Evolutionary conservation across 306 rosid species (phyloP).

Genomic region (Fragaria ananassa): DNA sequence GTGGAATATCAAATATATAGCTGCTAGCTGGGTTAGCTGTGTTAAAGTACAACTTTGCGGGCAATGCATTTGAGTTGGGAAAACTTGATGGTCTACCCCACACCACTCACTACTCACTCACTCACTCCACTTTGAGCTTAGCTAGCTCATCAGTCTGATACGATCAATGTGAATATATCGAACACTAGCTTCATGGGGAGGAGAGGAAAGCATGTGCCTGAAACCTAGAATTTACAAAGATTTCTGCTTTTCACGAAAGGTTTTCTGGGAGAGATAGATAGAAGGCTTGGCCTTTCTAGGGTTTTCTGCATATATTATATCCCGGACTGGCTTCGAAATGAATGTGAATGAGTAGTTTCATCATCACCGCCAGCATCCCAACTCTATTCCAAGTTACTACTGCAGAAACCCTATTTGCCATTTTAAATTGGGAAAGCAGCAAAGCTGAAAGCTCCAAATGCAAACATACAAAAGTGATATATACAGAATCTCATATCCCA

Average conservation of each 20-base stretch:
- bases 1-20: background rate
- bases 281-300: constrained; percentile 48
- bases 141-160: constrained; percentile 1
- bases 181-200: constrained; percentile 29
- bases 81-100: constrained; percentile 42
- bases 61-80: constrained; percentile 39
- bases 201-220: constrained; percentile 67
- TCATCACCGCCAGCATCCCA: constrained; percentile 42
- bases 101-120: constrained; percentile 1
- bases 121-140: constrained; percentile 30
- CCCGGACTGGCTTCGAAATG: constrained; percentile 19
- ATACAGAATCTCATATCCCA: constrained; percentile 27
- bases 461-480: background rate
- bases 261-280: constrained; percentile 42
- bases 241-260: constrained; percentile 67
- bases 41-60: background rate
- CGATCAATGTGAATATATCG: constrained; percentile 14
- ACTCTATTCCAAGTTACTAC: constrained; percentile 25
- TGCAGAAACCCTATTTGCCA: background rate
- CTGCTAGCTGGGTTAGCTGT: background rate
- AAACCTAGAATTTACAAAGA: constrained; percentile 50
- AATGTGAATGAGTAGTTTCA: constrained; percentile 25
- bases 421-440: background rate
- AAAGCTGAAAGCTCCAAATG: constrained; percentile 8
- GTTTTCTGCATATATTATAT: constrained; percentile 15